These are phyloP conservation scores for Fusarium marasasianum DNA, from an alignment of 2,329 filamentous ascomycete species.

Conservation along the genomic window DNA sequence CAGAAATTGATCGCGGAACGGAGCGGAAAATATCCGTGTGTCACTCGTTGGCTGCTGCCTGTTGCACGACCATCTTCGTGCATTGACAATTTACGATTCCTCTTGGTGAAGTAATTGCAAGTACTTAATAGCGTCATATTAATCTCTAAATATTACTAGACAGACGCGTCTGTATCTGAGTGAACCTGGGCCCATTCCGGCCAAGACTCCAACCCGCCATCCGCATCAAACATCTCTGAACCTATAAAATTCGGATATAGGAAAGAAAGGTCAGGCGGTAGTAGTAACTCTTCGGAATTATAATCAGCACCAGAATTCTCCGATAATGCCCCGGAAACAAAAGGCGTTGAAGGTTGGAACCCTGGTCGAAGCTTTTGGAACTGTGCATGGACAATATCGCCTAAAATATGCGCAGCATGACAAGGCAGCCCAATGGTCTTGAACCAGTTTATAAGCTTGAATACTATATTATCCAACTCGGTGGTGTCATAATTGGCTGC, in stretches of 20 bases:
- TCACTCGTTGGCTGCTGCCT: not conserved
- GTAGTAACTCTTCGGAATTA: not conserved
- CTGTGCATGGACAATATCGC: slow-evolving; percentile 37
- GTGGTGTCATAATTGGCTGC: slow-evolving; percentile 15
- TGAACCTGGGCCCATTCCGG: slow-evolving; percentile 10
- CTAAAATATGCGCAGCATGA: slow-evolving; percentile 40
- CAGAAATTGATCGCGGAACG: not conserved
- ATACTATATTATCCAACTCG: slow-evolving; percentile 26
- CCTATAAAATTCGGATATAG: slow-evolving; percentile 18
- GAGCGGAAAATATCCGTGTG: not conserved
- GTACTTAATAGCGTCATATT: not conserved
- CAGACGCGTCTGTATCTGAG: not conserved
- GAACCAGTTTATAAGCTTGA: slow-evolving; percentile 37
- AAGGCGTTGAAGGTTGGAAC: not conserved
- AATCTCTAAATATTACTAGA: not conserved
- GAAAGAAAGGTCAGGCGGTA: slow-evolving; percentile 12
- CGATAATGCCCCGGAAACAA: not conserved
- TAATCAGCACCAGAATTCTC: not conserved
- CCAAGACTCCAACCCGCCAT: slow-evolving; percentile 8
- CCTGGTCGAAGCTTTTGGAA: slow-evolving; percentile 34
- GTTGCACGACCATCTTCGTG: not conserved
- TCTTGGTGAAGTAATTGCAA: not conserved
- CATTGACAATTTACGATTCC: not conserved
- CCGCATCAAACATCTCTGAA: slow-evolving; percentile 4
- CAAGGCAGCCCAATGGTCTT: slow-evolving; percentile 37